phyloP scores from a whole-genome alignment of 306 rosid genomes.

The Fragaria iinumae region DNA sequence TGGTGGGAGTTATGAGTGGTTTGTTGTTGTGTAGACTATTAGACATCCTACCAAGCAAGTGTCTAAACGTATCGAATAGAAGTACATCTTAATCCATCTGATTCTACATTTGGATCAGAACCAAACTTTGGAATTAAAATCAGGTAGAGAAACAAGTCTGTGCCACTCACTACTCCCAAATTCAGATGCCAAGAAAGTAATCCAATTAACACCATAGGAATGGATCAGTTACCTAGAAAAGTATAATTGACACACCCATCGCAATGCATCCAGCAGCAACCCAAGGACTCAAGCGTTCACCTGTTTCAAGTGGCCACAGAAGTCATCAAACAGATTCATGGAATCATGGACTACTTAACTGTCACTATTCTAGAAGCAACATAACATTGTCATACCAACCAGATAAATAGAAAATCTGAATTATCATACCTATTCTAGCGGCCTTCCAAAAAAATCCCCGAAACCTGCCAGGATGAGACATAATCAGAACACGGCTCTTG shows the following conservation, averaged over 20 bases:
- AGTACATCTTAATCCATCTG: neutral
- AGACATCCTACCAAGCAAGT: neutral
- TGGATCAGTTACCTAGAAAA: slow-evolving; percentile 13
- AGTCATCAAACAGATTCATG: slow-evolving; percentile 2
- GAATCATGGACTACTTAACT: neutral
- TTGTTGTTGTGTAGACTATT: neutral
- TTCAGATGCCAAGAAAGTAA: neutral
- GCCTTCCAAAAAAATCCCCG: slow-evolving; percentile 44
- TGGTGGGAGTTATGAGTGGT: neutral
- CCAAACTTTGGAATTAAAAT: neutral
- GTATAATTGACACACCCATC: slow-evolving; percentile 37
- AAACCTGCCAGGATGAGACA: slow-evolving; percentile 27
- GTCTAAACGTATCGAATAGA: neutral
- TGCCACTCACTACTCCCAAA: neutral
- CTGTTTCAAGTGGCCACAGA: slow-evolving; percentile 23
- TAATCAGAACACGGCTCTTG: slow-evolving; percentile 8
- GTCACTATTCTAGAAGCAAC: slow-evolving; percentile 8
- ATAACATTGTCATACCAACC: neutral
- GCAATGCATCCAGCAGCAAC: slow-evolving; percentile 38
- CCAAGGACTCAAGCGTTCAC: slow-evolving; percentile 46
- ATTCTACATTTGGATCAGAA: neutral
- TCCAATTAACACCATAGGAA: neutral
- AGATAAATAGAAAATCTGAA: neutral
- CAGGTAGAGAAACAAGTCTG: neutral
- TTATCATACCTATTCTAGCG: slow-evolving; percentile 35